A percentile compares a stretch with the other conserved stretches of the same genome.
Evolutionary conservation across 257 asterid genomes (phyloP).

Genomic region (Petunia secreta): DNA sequence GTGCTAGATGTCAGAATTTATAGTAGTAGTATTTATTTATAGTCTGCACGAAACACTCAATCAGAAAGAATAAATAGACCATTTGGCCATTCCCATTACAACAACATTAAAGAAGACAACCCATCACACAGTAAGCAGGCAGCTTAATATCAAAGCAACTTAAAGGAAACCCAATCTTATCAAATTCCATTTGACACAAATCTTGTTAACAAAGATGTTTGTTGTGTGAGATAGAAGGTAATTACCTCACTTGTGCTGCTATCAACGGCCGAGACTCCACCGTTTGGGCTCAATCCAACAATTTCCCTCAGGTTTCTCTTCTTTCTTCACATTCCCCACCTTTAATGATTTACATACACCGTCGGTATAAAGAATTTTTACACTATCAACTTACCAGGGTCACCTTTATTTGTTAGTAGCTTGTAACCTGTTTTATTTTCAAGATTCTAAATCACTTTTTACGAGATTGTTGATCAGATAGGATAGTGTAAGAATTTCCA

Average conservation of each 20-base stretch:
- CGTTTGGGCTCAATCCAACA: slow-evolving; percentile 39
- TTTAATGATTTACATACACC: not conserved
- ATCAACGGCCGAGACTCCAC: slow-evolving; percentile 41
- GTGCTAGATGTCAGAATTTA: not conserved
- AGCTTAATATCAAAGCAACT: slow-evolving; percentile 39
- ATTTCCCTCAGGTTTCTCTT: slow-evolving; percentile 39
- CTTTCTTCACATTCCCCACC: not conserved
- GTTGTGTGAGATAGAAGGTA: slow-evolving; percentile 43
- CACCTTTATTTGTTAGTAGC: too few relatives aligned
- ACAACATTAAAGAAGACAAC: not conserved
- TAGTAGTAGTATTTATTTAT: not conserved
- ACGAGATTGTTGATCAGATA: too few relatives aligned
- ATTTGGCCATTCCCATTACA: not conserved
- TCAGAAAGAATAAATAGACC: too few relatives aligned
- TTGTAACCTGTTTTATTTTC: too few relatives aligned
- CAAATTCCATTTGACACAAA: not conserved
- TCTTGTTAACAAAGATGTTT: slow-evolving; percentile 18
- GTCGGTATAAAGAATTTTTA: too few relatives aligned
- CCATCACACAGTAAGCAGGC: slow-evolving; percentile 10
- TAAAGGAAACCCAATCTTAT: not conserved
- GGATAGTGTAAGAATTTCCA: too few relatives aligned
- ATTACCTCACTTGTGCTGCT: slow-evolving; percentile 40
- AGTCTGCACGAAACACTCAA: not conserved
- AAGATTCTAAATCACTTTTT: too few relatives aligned
- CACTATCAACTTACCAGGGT: too few relatives aligned